Percentiles rank a stretch among this genome's conserved stretches.
Conservation (phyloP, 768 basidiomycete genomes). For the Brasilioporus rufonigricans region DNA sequence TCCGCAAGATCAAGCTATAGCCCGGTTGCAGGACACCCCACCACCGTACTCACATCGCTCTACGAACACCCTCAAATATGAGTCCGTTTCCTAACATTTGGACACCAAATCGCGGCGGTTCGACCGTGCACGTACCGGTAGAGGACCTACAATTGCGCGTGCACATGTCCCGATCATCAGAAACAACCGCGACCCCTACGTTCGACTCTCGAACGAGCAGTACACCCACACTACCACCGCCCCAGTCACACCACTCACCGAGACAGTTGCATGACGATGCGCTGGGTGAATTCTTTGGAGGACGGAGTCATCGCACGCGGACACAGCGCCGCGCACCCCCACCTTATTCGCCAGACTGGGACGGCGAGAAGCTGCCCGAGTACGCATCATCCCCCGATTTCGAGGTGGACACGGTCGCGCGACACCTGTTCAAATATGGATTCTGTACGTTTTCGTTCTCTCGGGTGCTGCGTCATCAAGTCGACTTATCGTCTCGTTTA, state of each 20-base stretch:
- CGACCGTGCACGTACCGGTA: slow-evolving; percentile 8
- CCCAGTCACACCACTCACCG: slow-evolving; percentile 20
- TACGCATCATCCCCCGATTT: slow-evolving; percentile 29
- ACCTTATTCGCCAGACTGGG: slow-evolving; percentile 44
- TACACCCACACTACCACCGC: slow-evolving; percentile 21
- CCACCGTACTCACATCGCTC: slow-evolving; percentile 2
- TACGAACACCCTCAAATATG: slow-evolving; percentile 9
- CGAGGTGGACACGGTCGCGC: slow-evolving; percentile 55
- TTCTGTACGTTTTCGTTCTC: slow-evolving; percentile 42
- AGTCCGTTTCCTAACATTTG: slow-evolving; percentile 12
- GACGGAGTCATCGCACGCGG: slow-evolving; percentile 24
- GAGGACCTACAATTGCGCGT: slow-evolving; percentile 20
- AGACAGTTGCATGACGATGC: slow-evolving; percentile 31
- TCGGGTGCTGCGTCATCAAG: not conserved
- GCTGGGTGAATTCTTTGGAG: slow-evolving; percentile 32
- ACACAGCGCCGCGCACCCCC: slow-evolving; percentile 32
- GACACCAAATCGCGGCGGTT: not conserved
- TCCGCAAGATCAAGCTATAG: not conserved
- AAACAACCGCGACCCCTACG: slow-evolving; percentile 14
- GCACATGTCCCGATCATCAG: slow-evolving; percentile 26
- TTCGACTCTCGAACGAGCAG: slow-evolving; percentile 14
- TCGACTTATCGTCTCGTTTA: not conserved
- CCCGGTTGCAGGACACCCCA: slow-evolving; percentile 14
- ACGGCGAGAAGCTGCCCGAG: slow-evolving; percentile 29
- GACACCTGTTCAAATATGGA: slow-evolving; percentile 62